These are phyloP conservation scores for Trypanosoma cruzi DNA, from an alignment of 208 protist species.

Conservation along the genomic window DNA sequence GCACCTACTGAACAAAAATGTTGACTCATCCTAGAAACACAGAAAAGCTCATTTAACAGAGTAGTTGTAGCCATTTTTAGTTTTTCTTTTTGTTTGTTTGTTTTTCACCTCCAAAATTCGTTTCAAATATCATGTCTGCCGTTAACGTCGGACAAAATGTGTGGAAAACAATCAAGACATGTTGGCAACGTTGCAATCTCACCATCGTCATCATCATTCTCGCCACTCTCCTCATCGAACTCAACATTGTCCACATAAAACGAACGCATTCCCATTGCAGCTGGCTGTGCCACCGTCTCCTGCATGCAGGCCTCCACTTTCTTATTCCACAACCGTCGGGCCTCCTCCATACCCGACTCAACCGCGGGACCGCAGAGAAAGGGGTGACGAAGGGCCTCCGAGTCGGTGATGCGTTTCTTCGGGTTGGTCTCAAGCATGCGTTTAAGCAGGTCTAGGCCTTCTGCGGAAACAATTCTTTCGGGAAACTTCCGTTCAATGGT, in stretches of 20 bases:
- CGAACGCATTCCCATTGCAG: slow-evolving; percentile 28
- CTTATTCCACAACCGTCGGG: slow-evolving; percentile 41
- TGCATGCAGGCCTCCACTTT: slow-evolving; percentile 39
- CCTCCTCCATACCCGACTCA: slow-evolving; percentile 38
- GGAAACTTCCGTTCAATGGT: slow-evolving; percentile 74
- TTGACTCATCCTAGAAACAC: neutral
- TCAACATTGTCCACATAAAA: slow-evolving; percentile 16
- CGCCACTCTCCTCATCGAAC: neutral
- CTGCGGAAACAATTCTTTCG: slow-evolving; percentile 37
- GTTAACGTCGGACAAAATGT: neutral
- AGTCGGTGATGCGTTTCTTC: slow-evolving; percentile 51
- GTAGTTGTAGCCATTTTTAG: neutral
- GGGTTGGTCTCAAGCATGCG: slow-evolving; percentile 66
- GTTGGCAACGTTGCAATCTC: slow-evolving; percentile 2
- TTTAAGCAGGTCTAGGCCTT: slow-evolving; percentile 72
- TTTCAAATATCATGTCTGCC: neutral
- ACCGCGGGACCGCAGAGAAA: slow-evolving; percentile 42
- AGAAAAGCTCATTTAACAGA: neutral
- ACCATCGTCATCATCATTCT: slow-evolving; percentile 6
- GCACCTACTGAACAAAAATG: neutral
- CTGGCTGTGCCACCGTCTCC: slow-evolving; percentile 10
- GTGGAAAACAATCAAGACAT: slow-evolving; percentile 7
- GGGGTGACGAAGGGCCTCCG: slow-evolving; percentile 63
- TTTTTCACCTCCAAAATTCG: neutral
- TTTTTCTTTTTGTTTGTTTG: neutral